Evolutionary conservation across 106 monocot genomes (phyloP).

Genomic region (Dactylorhiza incarnata): DNA sequence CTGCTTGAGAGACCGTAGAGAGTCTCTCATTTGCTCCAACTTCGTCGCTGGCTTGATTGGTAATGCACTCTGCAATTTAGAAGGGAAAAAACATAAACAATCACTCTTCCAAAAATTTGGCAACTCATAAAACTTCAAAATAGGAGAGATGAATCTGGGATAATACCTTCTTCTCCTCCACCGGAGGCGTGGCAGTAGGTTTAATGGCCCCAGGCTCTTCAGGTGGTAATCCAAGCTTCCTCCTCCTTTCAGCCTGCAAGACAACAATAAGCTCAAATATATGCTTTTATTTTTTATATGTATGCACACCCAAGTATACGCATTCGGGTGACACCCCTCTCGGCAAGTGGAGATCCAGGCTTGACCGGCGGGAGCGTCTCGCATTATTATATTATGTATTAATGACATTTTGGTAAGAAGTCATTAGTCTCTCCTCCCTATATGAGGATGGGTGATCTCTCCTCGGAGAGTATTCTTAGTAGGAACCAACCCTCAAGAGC

Average conservation of each 20-base stretch:
- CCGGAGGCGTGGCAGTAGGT: conserved; percentile 35
- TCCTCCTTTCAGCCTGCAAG: conserved; percentile 79
- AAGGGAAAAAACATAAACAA: background rate
- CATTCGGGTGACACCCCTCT: no score
- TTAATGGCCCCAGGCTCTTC: conserved; percentile 60
- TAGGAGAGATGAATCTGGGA: background rate
- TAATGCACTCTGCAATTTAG: conserved; percentile 38
- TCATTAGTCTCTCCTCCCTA: no score
- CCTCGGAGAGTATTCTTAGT: no score
- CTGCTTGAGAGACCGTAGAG: conserved; percentile 80
- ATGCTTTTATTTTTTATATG: background rate
- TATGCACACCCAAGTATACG: no score
- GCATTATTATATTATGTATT: background rate
- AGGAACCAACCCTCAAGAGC: no score
- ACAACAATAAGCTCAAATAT: background rate
- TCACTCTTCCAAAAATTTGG: background rate
- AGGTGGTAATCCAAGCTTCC: conserved; percentile 82
- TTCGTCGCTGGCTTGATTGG: conserved; percentile 81
- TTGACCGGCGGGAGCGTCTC: no score
- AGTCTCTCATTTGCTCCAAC: conserved; percentile 87
- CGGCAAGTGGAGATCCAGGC: no score
- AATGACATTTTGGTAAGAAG: no score
- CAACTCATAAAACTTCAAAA: background rate
- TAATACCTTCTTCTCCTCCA: conserved; percentile 68
- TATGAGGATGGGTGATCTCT: no score